Evolutionary conservation across 2,329 filamentous ascomycete genomes (phyloP), one percentile per base, ranked within the genome.

Genomic region (Claviceps paspali): DNA sequence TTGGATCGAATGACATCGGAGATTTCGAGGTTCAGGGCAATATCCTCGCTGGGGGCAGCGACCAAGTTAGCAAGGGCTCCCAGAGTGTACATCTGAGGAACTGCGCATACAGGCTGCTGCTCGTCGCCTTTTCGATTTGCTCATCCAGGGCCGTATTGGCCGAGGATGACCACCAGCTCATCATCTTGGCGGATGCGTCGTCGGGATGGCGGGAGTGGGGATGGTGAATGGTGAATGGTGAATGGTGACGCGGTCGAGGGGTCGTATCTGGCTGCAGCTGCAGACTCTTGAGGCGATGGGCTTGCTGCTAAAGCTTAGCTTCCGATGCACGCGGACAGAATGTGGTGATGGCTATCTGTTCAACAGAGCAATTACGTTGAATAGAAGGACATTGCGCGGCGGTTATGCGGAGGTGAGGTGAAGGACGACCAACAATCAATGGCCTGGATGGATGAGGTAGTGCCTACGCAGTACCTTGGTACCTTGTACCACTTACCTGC

Each of bases 1-100:
- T 96, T 96, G 52, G 87, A 96, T 50, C 91, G 77, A 59, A 98
- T 95, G 49, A 93, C 69, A 64, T 98, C 91, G 58, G 88, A 95
- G 50, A 98, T 96, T 62, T 98, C 91, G 53, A 98, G 78, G 57
- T 96, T 96, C 49, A 95, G 75, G 29, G 91, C 82, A 57, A 98
- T 96, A 54, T 98, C 88, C 63, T 98, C 87, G 48, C 85, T 92
- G 33, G 33, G 8, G 18, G 14, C 1, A 7, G 12, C 9, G 5
- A 30, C 23, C 22, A 36, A 31, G 53, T 47, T 40, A 38, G 26
- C 24, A 39, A 30, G 12, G 3, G 4, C 15, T 31, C n/a, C 32
- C 32, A 22, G 22, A 26, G n/a, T 27, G 24, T 7, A 30, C n/a
- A 18, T 33, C 18, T 24, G 12, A 27, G 17, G 44, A 32, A 38